phyloP scores from a whole-genome alignment of 2,329 filamentous ascomycete species.

The Fusarium udum region DNA sequence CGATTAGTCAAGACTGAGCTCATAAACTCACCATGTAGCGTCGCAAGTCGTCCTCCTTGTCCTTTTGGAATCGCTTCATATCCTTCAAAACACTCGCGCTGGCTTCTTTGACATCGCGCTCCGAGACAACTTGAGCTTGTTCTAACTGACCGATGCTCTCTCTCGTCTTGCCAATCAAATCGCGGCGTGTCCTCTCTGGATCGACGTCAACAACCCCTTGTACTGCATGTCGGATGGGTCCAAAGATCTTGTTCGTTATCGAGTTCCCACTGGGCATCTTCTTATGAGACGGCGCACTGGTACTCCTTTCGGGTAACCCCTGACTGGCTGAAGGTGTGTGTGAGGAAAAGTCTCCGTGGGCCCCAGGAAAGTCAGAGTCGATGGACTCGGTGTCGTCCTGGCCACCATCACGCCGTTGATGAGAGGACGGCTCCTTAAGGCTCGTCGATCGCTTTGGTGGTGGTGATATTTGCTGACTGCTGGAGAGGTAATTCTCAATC shows the following conservation, averaged over 20 bases:
- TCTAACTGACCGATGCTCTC: conserved; percentile 88
- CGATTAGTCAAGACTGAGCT: neutral
- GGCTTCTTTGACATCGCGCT: conserved; percentile 92
- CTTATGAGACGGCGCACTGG: conserved; percentile 65
- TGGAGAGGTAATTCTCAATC: conserved; percentile 90
- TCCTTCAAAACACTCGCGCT: conserved; percentile 89
- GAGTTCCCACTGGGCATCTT: conserved; percentile 89
- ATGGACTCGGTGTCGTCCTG: conserved; percentile 87
- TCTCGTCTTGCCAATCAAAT: conserved; percentile 94
- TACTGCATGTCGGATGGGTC: conserved; percentile 92
- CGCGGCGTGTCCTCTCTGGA: conserved; percentile 88
- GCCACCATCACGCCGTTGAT: conserved; percentile 64
- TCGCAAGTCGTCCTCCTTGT: conserved; percentile 94
- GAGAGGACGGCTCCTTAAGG: conserved; percentile 60
- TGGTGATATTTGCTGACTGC: conserved; percentile 70
- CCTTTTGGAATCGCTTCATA: conserved; percentile 88
- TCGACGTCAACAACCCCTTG: conserved; percentile 97
- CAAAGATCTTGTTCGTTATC: conserved; percentile 93
- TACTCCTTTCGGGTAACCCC: conserved; percentile 68
- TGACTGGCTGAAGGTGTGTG: conserved; percentile 79
- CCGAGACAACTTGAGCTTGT: conserved; percentile 87
- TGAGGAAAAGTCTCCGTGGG: conserved; percentile 74
- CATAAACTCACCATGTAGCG: conserved; percentile 86
- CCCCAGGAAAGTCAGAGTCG: conserved; percentile 95
- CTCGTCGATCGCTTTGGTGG: conserved; percentile 74